These are phyloP conservation scores for Fusarium sp. DNA, from an alignment of 2,329 filamentous ascomycete species.

Conservation along the genomic window DNA sequence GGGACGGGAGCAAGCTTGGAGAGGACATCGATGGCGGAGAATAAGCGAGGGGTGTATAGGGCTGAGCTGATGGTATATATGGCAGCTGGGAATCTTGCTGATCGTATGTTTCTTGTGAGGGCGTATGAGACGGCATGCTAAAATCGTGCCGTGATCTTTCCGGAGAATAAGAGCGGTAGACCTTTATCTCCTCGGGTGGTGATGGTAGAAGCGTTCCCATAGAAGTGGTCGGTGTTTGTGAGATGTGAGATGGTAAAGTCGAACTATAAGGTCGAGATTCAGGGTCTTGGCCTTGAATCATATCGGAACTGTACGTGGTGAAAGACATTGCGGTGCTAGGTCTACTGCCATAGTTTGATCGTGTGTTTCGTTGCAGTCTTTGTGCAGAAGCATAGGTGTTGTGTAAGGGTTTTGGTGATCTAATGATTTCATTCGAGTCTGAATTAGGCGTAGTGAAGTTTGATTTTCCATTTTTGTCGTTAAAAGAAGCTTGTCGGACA, in stretches of 20 bases:
- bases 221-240: slow-evolving; percentile 27
- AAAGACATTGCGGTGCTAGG: slow-evolving; percentile 37
- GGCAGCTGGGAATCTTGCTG: slow-evolving; percentile 14
- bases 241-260: slow-evolving; percentile 24
- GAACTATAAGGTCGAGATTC: slow-evolving; percentile 16
- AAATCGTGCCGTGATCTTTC: slow-evolving; percentile 1
- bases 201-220: slow-evolving; percentile 25
- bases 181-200: slow-evolving; percentile 20
- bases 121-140: background rate
- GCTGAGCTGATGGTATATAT: slow-evolving; percentile 45
- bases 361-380: slow-evolving; percentile 6
- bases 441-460: slow-evolving; percentile 10
- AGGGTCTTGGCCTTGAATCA: slow-evolving; percentile 26
- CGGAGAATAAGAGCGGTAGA: slow-evolving; percentile 1
- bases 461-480: slow-evolving; percentile 21
- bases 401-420: slow-evolving; percentile 16
- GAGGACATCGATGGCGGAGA: slow-evolving; percentile 35
- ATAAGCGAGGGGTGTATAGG: slow-evolving; percentile 25
- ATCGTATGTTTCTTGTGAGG: slow-evolving; percentile 9
- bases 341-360: slow-evolving; percentile 19
- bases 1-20: slow-evolving; percentile 40
- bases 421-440: slow-evolving; percentile 7
- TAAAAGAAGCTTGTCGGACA: slow-evolving; percentile 14
- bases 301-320: slow-evolving; percentile 39
- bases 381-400: slow-evolving; percentile 2